phyloP scores from a whole-genome alignment of 768 basidiomycete genomes.

The Auricularia auricula-judae region DNA sequence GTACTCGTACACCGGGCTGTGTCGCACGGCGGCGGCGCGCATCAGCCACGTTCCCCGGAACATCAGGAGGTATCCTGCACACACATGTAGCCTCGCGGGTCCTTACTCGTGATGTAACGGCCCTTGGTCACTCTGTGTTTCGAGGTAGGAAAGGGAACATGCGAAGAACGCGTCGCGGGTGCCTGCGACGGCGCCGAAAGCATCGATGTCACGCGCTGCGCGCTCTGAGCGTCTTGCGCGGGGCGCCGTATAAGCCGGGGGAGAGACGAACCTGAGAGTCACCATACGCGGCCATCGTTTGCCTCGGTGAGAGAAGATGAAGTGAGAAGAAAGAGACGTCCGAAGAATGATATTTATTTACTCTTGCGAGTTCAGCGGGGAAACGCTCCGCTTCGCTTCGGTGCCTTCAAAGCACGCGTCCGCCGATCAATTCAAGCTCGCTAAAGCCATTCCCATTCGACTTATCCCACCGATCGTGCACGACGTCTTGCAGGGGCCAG shows the following conservation, averaged over 20 bases:
- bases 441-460: neutral
- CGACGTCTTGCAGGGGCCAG: neutral
- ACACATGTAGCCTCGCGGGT: conserved; percentile 81
- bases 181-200: neutral
- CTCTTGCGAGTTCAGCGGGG: neutral
- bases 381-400: neutral
- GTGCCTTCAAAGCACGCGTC: neutral
- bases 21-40: conserved; percentile 5
- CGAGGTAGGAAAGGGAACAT: neutral
- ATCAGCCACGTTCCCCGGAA: conserved; percentile 2
- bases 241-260: neutral
- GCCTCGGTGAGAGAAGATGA: neutral
- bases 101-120: conserved; percentile 80
- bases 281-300: neutral
- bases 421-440: neutral
- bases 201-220: neutral
- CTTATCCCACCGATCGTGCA: neutral
- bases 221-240: neutral
- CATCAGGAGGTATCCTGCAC: conserved; percentile 15
- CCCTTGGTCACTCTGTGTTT: conserved; percentile 2
- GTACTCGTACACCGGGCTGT: conserved; percentile 78
- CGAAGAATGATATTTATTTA: neutral
- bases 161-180: neutral
- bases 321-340: neutral
- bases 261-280: neutral